Conservation (phyloP, 106 monocot genomes). For the Phalaenopsis equestris region DNA sequence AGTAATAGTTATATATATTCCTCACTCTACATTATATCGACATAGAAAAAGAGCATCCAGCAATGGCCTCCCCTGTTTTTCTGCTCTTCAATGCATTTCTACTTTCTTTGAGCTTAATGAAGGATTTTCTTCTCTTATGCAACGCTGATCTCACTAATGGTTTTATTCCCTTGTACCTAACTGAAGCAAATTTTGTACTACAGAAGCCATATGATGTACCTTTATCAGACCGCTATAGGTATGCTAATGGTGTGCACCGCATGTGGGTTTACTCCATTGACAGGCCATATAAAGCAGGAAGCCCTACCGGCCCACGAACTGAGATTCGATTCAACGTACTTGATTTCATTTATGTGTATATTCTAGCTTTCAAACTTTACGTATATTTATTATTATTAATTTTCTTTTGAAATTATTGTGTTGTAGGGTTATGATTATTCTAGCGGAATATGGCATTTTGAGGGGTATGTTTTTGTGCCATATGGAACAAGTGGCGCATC, state of each 20-base stretch:
- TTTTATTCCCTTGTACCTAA: conserved; percentile 19
- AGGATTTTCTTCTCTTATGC: conserved; percentile 6
- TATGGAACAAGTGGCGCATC: conserved; percentile 16
- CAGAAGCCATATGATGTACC: conserved; percentile 28
- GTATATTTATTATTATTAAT: not conserved
- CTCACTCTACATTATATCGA: too few species aligned
- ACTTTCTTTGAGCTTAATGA: conserved; percentile 3
- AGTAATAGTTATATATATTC: too few species aligned
- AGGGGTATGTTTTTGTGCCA: conserved; percentile 20
- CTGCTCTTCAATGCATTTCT: conserved; percentile 5
- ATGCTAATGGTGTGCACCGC: conserved; percentile 15
- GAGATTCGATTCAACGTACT: conserved; percentile 20
- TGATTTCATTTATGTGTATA: not conserved
- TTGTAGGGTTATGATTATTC: conserved; percentile 19
- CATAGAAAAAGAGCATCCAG: too few species aligned
- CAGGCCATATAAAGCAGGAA: conserved; percentile 7
- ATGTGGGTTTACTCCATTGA: conserved; percentile 26
- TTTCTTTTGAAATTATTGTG: not conserved
- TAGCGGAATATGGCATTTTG: conserved; percentile 35
- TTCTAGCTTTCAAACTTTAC: too few species aligned
- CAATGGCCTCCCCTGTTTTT: conserved; percentile 1
- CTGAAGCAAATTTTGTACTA: conserved; percentile 14
- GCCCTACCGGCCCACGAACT: conserved; percentile 27
- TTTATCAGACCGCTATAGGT: conserved; percentile 19
- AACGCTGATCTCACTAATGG: conserved; percentile 27